Conservation (phyloP, 192 early-diverging fungal genomes). For the Spinellus fusiger region DNA sequence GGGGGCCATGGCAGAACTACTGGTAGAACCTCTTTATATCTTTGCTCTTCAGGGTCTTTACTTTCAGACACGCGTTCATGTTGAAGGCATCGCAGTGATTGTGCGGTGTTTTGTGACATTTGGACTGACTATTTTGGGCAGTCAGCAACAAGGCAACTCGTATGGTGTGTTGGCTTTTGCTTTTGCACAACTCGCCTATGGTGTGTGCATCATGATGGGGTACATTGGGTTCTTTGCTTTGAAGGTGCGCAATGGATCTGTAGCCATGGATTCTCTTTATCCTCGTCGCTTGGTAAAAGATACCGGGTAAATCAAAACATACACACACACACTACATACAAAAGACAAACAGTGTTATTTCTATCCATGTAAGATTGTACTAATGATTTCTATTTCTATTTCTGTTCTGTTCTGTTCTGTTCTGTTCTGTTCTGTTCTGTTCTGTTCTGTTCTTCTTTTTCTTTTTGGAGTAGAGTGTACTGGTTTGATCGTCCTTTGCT, state of each 20-base stretch:
- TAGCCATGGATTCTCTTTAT: slow-evolving; percentile 24
- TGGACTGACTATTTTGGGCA: slow-evolving; percentile 50
- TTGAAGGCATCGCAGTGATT: slow-evolving; percentile 79
- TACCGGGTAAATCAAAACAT: too few species aligned
- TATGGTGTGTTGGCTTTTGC: slow-evolving; percentile 76
- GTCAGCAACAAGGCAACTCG: slow-evolving; percentile 29
- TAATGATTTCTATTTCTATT: neutral
- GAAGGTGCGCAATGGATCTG: slow-evolving; percentile 5
- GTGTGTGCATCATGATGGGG: slow-evolving; percentile 47
- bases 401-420: too few species aligned
- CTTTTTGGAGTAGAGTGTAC: slow-evolving; percentile 28
- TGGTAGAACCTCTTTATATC: slow-evolving; percentile 83
- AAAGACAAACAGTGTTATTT: too few species aligned
- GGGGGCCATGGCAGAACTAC: slow-evolving; percentile 75
- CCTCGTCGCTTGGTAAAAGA: slow-evolving; percentile 30
- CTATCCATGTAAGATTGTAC: too few species aligned
- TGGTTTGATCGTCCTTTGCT: slow-evolving; percentile 59
- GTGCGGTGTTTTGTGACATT: slow-evolving; percentile 68
- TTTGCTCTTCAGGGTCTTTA: slow-evolving; percentile 61
- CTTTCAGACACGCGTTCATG: slow-evolving; percentile 70
- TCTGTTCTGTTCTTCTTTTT: slow-evolving; percentile 6
- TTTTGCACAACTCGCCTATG: slow-evolving; percentile 71
- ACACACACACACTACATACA: too few species aligned
- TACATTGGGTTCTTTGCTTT: slow-evolving; percentile 48
- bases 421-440: too few species aligned